phyloP scores from a whole-genome alignment of 352 stramenopile species.

The Phytophthora sp. region DNA sequence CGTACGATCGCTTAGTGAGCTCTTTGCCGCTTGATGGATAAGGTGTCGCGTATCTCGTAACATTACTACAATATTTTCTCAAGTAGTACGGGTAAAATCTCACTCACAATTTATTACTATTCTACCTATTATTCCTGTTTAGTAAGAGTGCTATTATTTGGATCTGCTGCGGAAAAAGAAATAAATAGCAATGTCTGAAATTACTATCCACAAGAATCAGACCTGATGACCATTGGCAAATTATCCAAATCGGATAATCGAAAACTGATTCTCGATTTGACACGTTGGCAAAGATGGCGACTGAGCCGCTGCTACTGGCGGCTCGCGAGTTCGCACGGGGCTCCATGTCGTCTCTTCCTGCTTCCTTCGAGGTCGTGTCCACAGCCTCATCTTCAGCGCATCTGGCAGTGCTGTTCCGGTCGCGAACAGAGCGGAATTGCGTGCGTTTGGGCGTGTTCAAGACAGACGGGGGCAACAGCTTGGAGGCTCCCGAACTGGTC shows the following conservation, averaged over 20 bases:
- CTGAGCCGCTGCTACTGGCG: conserved; percentile 44
- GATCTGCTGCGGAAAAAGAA: too few species aligned
- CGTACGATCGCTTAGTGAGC: too few species aligned
- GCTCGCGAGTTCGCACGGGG: conserved; percentile 41
- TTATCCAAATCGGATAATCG: conserved; percentile 6
- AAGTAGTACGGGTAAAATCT: too few species aligned
- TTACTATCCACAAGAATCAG: too few species aligned
- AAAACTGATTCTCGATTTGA: conserved; percentile 20
- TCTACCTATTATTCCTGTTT: too few species aligned
- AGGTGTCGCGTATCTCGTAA: conserved; percentile 1
- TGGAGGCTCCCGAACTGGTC: conserved; percentile 15
- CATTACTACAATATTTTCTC: too few species aligned
- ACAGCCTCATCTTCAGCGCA: conserved; percentile 28
- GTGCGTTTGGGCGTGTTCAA: conserved; percentile 47
- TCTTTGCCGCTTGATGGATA: too few species aligned
- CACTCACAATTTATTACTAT: too few species aligned
- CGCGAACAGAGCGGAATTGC: conserved; percentile 28
- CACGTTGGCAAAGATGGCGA: conserved; percentile 31
- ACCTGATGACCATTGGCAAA: not conserved
- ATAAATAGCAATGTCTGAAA: too few species aligned
- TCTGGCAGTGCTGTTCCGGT: conserved; percentile 44
- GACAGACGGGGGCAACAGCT: not conserved
- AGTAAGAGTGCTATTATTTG: too few species aligned
- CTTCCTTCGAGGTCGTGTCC: conserved; percentile 15
- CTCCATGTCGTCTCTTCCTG: not conserved